Evolutionary conservation across 2,329 filamentous ascomycete species (phyloP), one percentile per base, ranked within the genome.

Genomic region (Madurella mycetomatis): DNA sequence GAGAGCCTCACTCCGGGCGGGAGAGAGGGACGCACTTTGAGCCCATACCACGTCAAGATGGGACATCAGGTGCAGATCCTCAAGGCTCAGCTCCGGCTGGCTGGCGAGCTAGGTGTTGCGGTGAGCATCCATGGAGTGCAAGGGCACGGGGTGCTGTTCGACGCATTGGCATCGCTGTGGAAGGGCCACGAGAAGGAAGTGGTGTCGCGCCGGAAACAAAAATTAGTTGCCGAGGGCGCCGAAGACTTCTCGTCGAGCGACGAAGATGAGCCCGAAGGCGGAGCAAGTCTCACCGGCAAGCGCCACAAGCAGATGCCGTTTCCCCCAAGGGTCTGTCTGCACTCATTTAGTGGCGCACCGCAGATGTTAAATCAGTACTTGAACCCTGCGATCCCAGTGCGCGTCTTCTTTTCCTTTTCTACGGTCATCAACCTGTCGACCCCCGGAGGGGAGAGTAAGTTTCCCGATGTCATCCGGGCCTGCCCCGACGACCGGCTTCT

Each of bases 391-490:
- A 83, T 94, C 9, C 92, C 92, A 0, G 83, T 85, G 0, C 77
- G 83, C 15, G 79, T 97, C 17, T 99, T 85, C 70, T 92, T 95
- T 64, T 96, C 91, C 1, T 95, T 97, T 67, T 96, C 91, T 1
- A 79, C 79, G 0, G 85, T 84, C 5, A 87, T 99, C 64, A 99
- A 97, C 66, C 81, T 92, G 63, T 78, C 79, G 32, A 75, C 80
- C 62, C 76, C 64, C 66, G 76, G 72, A 59, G 69, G 64, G 65
- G 73, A 70, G 65, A 67, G 58, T 43, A 76, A 74, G 63, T 81
- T 85, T 53, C 82, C 82, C 4, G 78, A 82, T 19, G 84, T 91
- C 17, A 79, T 97, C 46, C 81, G 79, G 56, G 79, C 80, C 2
- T 77, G 95, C 2, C 92, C 94, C 0, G 87, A 90, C 60, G 82